Conservation (phyloP, 495 filamentous ascomycete genomes). For the Cladorrhinum samala region DNA sequence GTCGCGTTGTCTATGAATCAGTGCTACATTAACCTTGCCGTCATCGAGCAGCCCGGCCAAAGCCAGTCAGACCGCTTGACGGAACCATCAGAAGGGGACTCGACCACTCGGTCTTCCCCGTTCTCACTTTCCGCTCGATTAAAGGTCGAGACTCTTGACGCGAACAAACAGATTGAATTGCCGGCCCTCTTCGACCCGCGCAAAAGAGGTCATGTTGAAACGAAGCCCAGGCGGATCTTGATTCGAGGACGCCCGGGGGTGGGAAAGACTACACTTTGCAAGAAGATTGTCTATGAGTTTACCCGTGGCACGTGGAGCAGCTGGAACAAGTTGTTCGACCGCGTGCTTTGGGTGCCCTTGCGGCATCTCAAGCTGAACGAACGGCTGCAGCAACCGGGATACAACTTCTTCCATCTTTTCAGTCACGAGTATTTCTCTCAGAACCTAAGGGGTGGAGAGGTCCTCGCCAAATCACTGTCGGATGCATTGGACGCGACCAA, state of each 20-base stretch:
- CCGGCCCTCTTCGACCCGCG: constrained; percentile 24
- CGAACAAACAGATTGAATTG: constrained; percentile 19
- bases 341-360: constrained; percentile 35
- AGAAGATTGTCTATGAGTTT: constrained; percentile 37
- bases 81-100: constrained; percentile 5
- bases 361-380: constrained; percentile 23
- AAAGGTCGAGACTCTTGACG: constrained; percentile 18
- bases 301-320: constrained; percentile 7
- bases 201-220: constrained; percentile 15
- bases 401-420: constrained; percentile 22
- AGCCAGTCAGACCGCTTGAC: not conserved
- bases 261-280: constrained; percentile 43
- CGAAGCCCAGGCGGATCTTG: constrained; percentile 29
- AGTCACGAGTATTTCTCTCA: constrained; percentile 22
- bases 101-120: constrained; percentile 16
- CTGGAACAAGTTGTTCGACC: constrained; percentile 30
- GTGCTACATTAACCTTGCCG: constrained; percentile 32
- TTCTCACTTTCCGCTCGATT: constrained; percentile 26
- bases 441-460: not conserved
- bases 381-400: constrained; percentile 3
- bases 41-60: constrained; percentile 17
- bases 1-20: constrained; percentile 25
- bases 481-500: constrained; percentile 4
- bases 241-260: constrained; percentile 39
- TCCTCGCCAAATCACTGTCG: constrained; percentile 16